Evolutionary conservation across 2,329 filamentous ascomycete genomes (phyloP).

Genomic region (Epichloe sp.): DNA sequence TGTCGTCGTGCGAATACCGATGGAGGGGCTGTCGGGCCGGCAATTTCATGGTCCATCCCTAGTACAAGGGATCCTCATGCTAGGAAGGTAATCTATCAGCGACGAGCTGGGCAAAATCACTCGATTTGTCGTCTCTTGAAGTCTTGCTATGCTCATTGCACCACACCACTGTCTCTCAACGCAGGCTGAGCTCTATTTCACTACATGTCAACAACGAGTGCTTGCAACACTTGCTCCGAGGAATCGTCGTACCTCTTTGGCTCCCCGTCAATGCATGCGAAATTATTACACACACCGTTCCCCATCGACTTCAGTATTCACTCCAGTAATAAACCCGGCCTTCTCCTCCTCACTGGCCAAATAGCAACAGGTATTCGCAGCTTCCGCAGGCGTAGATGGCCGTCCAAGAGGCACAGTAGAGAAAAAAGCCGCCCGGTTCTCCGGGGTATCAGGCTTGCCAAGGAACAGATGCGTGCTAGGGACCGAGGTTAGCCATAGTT

Average conservation of each 20-base stretch:
- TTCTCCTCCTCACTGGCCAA: conserved; percentile 63
- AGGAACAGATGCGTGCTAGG: conserved; percentile 35
- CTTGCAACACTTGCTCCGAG: too few relatives aligned
- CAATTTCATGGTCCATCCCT: too few relatives aligned
- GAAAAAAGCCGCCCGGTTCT: conserved; percentile 43
- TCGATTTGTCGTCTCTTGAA: too few relatives aligned
- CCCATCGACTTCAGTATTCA: conserved; percentile 6
- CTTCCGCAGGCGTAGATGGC: conserved; percentile 45
- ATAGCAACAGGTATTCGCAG: conserved; percentile 59
- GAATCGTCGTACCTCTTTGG: too few relatives aligned
- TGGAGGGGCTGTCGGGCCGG: too few relatives aligned
- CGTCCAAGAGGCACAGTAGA: conserved; percentile 41
- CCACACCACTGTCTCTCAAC: background rate
- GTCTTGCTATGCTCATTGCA: background rate
- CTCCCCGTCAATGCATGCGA: too few relatives aligned
- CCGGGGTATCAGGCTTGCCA: conserved; percentile 48
- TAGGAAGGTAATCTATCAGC: background rate
- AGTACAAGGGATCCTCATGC: background rate
- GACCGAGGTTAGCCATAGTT: background rate
- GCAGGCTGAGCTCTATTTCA: background rate
- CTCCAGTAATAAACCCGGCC: conserved; percentile 36
- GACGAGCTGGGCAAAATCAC: too few relatives aligned
- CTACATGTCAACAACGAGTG: background rate
- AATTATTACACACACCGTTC: conserved; percentile 13
- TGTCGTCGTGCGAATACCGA: too few relatives aligned